Conservation (phyloP, 495 filamentous ascomycete species). For the Penicillium maclennaniae region DNA sequence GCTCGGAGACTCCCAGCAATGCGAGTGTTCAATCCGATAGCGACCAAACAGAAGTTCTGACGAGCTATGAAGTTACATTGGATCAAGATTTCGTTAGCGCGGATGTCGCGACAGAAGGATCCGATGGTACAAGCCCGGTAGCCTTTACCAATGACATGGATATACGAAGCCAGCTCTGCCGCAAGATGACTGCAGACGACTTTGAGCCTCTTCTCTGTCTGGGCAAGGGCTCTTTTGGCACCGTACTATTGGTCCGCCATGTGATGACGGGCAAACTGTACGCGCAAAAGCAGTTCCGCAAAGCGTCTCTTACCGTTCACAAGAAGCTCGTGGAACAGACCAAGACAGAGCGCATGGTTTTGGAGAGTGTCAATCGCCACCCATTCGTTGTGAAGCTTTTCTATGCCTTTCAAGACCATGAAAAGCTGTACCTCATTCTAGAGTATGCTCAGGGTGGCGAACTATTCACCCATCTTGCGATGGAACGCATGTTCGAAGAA, state of each 20-base stretch:
- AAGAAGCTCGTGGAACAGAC: conserved; percentile 95
- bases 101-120: conserved; percentile 48
- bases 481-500: conserved; percentile 89
- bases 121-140: conserved; percentile 12
- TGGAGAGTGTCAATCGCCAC: conserved; percentile 92
- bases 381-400: conserved; percentile 96
- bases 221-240: conserved; percentile 93
- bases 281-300: conserved; percentile 98
- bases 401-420: conserved; percentile 97
- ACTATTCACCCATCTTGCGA: conserved; percentile 82
- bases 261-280: conserved; percentile 80
- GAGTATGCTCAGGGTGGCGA: conserved; percentile 98
- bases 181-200: conserved; percentile 88
- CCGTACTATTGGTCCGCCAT: conserved; percentile 88
- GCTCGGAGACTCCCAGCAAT: conserved; percentile 48
- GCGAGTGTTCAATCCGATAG: conserved; percentile 55
- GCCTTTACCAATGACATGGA: conserved; percentile 17
- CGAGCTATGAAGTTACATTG: conserved; percentile 85
- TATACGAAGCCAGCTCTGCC: conserved; percentile 44
- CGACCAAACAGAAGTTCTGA: conserved; percentile 53
- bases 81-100: conserved; percentile 84
- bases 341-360: conserved; percentile 88
- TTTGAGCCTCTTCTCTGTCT: conserved; percentile 93
- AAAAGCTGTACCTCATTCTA: conserved; percentile 95
- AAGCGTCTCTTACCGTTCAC: conserved; percentile 86